Evolutionary conservation across 805 yeast genomes (phyloP).

Genomic region (Candida piceae): DNA sequence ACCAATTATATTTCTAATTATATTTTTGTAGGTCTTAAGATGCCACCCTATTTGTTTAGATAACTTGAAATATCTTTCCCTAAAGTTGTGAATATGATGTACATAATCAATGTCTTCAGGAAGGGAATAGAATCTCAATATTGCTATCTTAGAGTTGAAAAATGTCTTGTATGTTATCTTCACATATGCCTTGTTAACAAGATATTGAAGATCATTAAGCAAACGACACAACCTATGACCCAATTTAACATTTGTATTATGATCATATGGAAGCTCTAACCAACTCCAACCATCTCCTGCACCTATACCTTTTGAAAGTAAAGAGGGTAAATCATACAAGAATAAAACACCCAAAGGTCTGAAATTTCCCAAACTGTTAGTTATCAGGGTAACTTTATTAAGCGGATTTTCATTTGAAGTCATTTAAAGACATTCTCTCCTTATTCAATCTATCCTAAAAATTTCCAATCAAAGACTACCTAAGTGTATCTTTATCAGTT

Average conservation of each 20-base stretch:
- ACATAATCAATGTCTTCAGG: slow-evolving; percentile 40
- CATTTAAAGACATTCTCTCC: slow-evolving; percentile 2
- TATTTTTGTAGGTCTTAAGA: slow-evolving; percentile 24
- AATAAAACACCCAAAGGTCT: slow-evolving; percentile 47
- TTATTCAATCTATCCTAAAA: no score
- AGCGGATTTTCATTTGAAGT: slow-evolving; percentile 3
- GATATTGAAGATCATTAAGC: slow-evolving; percentile 37
- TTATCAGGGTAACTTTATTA: slow-evolving; percentile 15
- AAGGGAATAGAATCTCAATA: slow-evolving; percentile 42
- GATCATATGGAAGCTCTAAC: slow-evolving; percentile 43
- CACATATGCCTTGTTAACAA: slow-evolving; percentile 36
- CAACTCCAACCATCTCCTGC: slow-evolving; percentile 50
- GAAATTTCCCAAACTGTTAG: slow-evolving; percentile 37
- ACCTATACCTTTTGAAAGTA: slow-evolving; percentile 30
- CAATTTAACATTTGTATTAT: slow-evolving; percentile 3
- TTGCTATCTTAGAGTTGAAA: slow-evolving; percentile 19
- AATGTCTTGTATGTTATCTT: slow-evolving; percentile 40
- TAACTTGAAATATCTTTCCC: slow-evolving; percentile 28
- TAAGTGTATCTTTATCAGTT: no score
- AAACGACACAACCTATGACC: slow-evolving; percentile 13
- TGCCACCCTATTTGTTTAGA: slow-evolving; percentile 33
- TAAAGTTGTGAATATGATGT: slow-evolving; percentile 31
- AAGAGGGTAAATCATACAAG: slow-evolving; percentile 38
- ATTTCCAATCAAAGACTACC: no score
- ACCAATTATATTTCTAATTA: slow-evolving; percentile 34